A percentile compares a stretch with the other conserved stretches of the same genome.
These are phyloP conservation scores for Paraurostyla sp. DNA, from an alignment of 73 alveolate species.

Conservation along the genomic window DNA sequence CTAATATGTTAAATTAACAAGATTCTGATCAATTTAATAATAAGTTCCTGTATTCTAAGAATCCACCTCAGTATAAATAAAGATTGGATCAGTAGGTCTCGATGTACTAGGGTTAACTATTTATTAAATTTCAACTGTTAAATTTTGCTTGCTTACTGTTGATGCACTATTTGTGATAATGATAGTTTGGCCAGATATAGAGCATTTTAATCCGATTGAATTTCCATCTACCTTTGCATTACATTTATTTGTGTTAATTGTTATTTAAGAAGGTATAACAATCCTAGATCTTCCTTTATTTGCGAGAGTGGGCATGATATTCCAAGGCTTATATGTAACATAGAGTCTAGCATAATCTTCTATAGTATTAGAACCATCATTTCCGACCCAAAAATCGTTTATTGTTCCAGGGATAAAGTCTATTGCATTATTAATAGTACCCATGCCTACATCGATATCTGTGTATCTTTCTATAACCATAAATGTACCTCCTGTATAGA, in stretches of 20 bases:
- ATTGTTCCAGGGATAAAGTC: constrained; percentile 46
- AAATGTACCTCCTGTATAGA: constrained; percentile 42
- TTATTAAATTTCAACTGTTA: constrained; percentile 32
- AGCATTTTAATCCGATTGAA: not conserved
- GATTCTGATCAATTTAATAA: constrained; percentile 35
- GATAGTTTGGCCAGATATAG: constrained; percentile 5
- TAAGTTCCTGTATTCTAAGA: constrained; percentile 26
- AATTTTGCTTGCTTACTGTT: constrained; percentile 10
- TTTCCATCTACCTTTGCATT: constrained; percentile 47
- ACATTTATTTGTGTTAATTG: constrained; percentile 55
- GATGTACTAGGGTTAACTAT: constrained; percentile 62
- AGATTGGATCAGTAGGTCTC: constrained; percentile 35
- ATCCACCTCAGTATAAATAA: constrained; percentile 13
- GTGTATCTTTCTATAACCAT: constrained; percentile 54
- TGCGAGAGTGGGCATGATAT: constrained; percentile 53
- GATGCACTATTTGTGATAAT: constrained; percentile 37
- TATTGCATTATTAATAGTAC: constrained; percentile 52
- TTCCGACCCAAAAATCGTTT: constrained; percentile 6
- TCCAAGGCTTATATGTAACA: constrained; percentile 51
- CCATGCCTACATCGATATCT: constrained; percentile 69
- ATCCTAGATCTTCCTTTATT: constrained; percentile 52
- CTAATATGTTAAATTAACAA: not conserved
- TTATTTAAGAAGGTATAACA: constrained; percentile 57
- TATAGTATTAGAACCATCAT: constrained; percentile 35
- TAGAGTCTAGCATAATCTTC: constrained; percentile 4